Evolutionary conservation across 2,329 filamentous ascomycete genomes (phyloP).

Genomic region (Verticillium nonalfalfae): DNA sequence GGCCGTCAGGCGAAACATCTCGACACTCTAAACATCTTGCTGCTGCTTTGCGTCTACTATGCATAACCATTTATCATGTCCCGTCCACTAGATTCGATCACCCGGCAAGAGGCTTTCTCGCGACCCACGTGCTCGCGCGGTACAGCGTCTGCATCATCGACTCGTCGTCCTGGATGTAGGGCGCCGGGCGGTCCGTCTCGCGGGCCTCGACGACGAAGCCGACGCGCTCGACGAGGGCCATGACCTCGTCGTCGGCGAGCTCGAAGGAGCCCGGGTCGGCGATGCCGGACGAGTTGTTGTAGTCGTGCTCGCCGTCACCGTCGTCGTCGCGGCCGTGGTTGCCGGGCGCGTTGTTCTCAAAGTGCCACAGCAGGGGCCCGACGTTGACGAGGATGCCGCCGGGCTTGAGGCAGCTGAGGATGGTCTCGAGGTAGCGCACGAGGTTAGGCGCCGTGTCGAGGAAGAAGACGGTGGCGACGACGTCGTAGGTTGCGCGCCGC

Average conservation of each 20-base stretch:
- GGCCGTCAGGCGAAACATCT: too few relatives aligned
- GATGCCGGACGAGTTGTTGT: constrained; percentile 57
- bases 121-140: constrained; percentile 77
- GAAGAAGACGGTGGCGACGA: constrained; percentile 88
- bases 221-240: constrained; percentile 64
- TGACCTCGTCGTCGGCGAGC: constrained; percentile 81
- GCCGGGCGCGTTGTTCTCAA: constrained; percentile 66
- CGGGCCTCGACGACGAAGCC: constrained; percentile 70
- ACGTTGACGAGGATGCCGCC: constrained; percentile 85
- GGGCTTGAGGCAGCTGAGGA: constrained; percentile 67
- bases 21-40: too few relatives aligned
- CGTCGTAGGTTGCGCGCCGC: constrained; percentile 63
- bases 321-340: constrained; percentile 47
- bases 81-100: not conserved
- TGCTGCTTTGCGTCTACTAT: too few relatives aligned
- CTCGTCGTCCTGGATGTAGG: constrained; percentile 78
- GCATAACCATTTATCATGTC: not conserved
- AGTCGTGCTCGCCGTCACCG: constrained; percentile 42
- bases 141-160: constrained; percentile 88
- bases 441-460: constrained; percentile 94
- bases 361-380: constrained; percentile 92
- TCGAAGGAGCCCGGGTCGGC: constrained; percentile 88
- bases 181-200: constrained; percentile 56
- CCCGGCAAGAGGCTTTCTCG: constrained; percentile 52
- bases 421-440: constrained; percentile 81